Conservation (phyloP, 2,329 filamentous ascomycete species). For the Leptographium lundbergii region DNA sequence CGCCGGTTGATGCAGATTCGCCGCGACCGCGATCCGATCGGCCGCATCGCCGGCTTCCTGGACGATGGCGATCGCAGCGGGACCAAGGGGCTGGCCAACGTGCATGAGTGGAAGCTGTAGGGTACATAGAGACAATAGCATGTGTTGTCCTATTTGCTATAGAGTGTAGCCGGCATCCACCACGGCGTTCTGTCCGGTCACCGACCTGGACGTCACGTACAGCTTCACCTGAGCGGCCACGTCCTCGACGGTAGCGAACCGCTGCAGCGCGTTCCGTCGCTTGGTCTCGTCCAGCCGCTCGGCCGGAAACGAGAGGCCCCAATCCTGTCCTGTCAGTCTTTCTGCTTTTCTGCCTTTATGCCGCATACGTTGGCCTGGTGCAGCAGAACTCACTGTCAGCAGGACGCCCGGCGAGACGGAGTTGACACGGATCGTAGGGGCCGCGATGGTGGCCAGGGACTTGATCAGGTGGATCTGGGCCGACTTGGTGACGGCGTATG, state of each 20-base stretch:
- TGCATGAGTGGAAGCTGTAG: conserved; percentile 2
- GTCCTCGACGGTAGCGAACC: conserved; percentile 38
- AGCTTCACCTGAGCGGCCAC: conserved; percentile 10
- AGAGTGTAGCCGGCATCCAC: conserved; percentile 11
- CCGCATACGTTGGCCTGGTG: not conserved
- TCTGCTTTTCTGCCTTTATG: too few relatives aligned
- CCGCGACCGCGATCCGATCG: conserved; percentile 6
- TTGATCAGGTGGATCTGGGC: conserved; percentile 51
- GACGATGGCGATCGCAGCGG: conserved; percentile 8
- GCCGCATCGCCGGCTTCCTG: conserved; percentile 8
- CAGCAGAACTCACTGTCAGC: conserved; percentile 25
- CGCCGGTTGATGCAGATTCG: conserved; percentile 5
- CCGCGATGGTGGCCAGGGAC: conserved; percentile 37
- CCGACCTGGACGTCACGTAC: conserved; percentile 9
- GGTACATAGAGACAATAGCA: too few relatives aligned
- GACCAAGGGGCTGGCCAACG: conserved; percentile 5
- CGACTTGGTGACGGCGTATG: conserved; percentile 68
- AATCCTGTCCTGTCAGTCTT: conserved; percentile 29
- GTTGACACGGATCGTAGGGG: conserved; percentile 46
- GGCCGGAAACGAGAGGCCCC: conserved; percentile 45
- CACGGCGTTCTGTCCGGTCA: conserved; percentile 11
- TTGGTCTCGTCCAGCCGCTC: conserved; percentile 42
- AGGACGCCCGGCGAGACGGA: conserved; percentile 41
- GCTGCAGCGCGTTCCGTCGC: conserved; percentile 46
- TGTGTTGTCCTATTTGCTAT: not conserved